Base-by-base conservation (phyloP, 345 rosid species). In the Eutrema japonicum region DNA sequence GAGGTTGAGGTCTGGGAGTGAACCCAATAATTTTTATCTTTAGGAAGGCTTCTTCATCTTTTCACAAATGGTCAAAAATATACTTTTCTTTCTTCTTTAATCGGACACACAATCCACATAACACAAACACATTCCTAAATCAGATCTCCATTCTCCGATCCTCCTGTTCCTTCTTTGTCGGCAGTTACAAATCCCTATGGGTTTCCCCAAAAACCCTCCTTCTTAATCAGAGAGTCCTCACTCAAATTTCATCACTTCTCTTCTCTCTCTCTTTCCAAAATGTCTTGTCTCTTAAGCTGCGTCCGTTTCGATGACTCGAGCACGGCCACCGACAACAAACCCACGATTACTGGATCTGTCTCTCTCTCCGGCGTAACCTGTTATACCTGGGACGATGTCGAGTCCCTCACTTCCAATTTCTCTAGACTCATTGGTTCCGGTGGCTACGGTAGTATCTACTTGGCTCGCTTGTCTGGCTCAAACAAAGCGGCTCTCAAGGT, bases 371-470 rank as follows among this genome's bases (percentile, higher is more conserved):
- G 65, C 35, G 77, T 61, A 2, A 81, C 81, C 61, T 77, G 78
- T 51, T 89, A 70, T 43, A 75, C 63, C 4, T 88, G 90, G 96
- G 82, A 62, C 0, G 92, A 87, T 67, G 70, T 93, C 16, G 83
- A 79, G 72, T 66, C 58, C 52, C 59, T 81, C 38, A 87, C 96
- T 13, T 47, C 22, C 49, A 78, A 85, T 74, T 93, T 88, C 79
- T 74, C 88, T 6, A 55, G 53, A 18, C 58, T 84, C 58, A 83
- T 90, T 38, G 98, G 98, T 12, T 81, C 83, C 0, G 98, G 96
- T 13, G 98, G 98, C 45, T 93, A 88, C 70, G 89, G 98, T 76
- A 84, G 77, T n/a, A 93, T 93, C 35, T 90, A 86, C 75, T 18
- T 88, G 76, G 97, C 87, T 48, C 80, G 73, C 9, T 51, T 88